These are phyloP conservation scores for Gyrodon lividus DNA, from an alignment of 768 basidiomycete species.

Conservation along the genomic window DNA sequence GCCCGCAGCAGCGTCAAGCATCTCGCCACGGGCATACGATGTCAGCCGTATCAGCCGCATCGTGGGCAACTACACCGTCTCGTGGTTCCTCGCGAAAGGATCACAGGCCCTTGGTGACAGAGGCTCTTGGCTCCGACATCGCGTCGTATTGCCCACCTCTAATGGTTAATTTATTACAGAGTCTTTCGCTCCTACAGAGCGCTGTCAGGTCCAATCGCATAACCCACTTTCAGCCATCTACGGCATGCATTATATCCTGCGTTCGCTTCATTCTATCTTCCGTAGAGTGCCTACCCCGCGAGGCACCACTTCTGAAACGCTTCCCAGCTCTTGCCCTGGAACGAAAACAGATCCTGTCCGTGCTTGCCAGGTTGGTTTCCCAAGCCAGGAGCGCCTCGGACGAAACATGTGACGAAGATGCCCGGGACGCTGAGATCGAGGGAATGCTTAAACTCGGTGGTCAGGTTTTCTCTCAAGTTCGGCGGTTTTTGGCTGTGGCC, in stretches of 20 bases:
- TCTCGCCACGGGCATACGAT: conserved; percentile 49
- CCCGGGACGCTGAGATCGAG: conserved; percentile 57
- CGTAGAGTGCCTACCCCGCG: conserved; percentile 81
- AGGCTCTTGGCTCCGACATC: conserved; percentile 47
- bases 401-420: conserved; percentile 43
- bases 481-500: conserved; percentile 74
- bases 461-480: conserved; percentile 77
- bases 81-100: conserved; percentile 36
- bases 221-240: conserved; percentile 89
- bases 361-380: conserved; percentile 78
- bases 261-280: conserved; percentile 84
- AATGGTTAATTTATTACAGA: conserved; percentile 82
- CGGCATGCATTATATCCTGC: conserved; percentile 92
- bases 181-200: conserved; percentile 80
- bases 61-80: conserved; percentile 52
- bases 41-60: conserved; percentile 52
- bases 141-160: conserved; percentile 73
- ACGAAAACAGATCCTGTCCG: conserved; percentile 77
- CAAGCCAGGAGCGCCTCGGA: conserved; percentile 70
- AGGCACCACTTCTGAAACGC: conserved; percentile 67
- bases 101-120: conserved; percentile 45
- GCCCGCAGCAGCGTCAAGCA: conserved; percentile 31
- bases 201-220: conserved; percentile 77
- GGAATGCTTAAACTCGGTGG: conserved; percentile 80
- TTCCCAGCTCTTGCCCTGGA: conserved; percentile 70